A percentile compares a stretch with the other conserved stretches of the same genome.
These are phyloP conservation scores for Penicillium sp. DNA, from an alignment of 2,329 filamentous ascomycete species.

Conservation along the genomic window DNA sequence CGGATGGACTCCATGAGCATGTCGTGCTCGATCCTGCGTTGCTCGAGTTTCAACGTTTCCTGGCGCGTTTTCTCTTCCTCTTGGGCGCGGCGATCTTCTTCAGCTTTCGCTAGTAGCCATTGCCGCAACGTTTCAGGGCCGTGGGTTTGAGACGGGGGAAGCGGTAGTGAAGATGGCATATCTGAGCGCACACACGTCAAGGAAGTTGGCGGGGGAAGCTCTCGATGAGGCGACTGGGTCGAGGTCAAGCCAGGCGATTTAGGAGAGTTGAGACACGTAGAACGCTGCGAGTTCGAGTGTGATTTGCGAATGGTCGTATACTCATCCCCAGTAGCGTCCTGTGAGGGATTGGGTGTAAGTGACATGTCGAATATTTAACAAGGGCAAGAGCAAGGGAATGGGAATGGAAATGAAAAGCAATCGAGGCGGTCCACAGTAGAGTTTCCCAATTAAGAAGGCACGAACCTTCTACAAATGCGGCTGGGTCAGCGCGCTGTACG, in stretches of 20 bases:
- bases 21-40: constrained; percentile 72
- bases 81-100: constrained; percentile 68
- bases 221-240: constrained; percentile 1
- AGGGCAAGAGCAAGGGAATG: too few species aligned
- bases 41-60: constrained; percentile 71
- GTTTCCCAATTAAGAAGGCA: constrained; percentile 14
- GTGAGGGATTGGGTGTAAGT: constrained; percentile 56
- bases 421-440: too few species aligned
- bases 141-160: constrained; percentile 46
- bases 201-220: constrained; percentile 33
- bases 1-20: constrained; percentile 72
- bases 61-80: constrained; percentile 71
- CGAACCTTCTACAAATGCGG: constrained; percentile 3
- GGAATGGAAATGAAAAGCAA: neutral
- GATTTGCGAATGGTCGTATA: constrained; percentile 49
- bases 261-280: neutral
- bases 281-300: constrained; percentile 29
- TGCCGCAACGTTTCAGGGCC: constrained; percentile 71
- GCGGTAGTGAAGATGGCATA: constrained; percentile 24
- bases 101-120: constrained; percentile 72
- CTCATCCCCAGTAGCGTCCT: constrained; percentile 56
- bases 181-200: constrained; percentile 28
- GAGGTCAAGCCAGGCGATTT: neutral
- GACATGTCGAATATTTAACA: too few species aligned
- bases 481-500: constrained; percentile 13